Base-by-base conservation (phyloP, 2,329 filamentous ascomycete species). In the Ceratocystis alfenasii region DNA sequence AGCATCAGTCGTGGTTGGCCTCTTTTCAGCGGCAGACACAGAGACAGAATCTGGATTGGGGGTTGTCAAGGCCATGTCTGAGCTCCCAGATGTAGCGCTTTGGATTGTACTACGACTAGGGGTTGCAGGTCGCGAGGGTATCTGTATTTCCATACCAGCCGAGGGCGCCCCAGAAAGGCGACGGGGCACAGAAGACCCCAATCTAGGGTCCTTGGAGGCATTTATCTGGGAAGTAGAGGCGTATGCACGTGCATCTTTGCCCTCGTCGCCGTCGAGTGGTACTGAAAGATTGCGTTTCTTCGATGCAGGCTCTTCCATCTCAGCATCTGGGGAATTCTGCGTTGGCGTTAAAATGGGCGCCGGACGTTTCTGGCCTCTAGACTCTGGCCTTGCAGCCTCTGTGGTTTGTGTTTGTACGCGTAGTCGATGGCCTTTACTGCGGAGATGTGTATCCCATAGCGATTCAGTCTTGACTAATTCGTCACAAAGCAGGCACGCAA, bases 401-500 rank as follows among this genome's bases (percentile, higher is more conserved):
- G 67, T 70, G 62, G 68, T 72, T 22, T 25, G 46, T 20, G 41
- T 5, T 62, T 67, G 45, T 20, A 53, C 62, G 36, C 66, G 66
- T 20, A 53, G 20, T 69, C 71, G 78, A 76, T 81, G 84, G 68
- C 68, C 76, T 50, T 76, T 71, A 69, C 79, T 76, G 62, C 78
- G 77, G 46, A 84, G 68, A 71, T 90, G 87, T 12, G 77, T 76
- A 22, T 87, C 82, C 87, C 87, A 90, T 41, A 87, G 76, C 1
- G 80, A 76, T 70, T 90, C 87, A 57, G 82, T 79, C 74, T 87
- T 88, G 71, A 90, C 73, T 46, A 79, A 76, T 62, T 85, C 79
- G 72, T 82, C 83, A 72, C 88, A 91, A 28, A 87, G 75, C 68
- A 80, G 82, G 76, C 88, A 91, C 33, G 84, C 76, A 0, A 90